Conservation (phyloP, 2,329 filamentous ascomycete genomes). For the Tolypocladium capitatum region DNA sequence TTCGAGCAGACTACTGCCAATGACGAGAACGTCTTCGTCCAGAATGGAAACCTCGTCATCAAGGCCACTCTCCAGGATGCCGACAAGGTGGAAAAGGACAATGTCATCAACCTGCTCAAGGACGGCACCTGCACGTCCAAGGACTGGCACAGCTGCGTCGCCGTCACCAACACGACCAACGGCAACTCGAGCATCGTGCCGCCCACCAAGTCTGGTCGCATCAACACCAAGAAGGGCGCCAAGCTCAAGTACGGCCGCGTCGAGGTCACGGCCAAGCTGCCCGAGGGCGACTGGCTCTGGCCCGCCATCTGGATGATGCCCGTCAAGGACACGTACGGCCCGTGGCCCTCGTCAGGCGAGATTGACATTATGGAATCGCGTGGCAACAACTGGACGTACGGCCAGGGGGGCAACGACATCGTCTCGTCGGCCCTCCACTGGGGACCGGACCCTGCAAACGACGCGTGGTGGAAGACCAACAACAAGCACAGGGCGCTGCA, state of each 20-base stretch:
- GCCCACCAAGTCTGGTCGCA: slow-evolving; percentile 63
- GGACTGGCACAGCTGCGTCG: slow-evolving; percentile 43
- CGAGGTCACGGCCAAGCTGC: slow-evolving; percentile 65
- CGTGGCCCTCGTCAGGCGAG: slow-evolving; percentile 69
- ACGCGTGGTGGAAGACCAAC: slow-evolving; percentile 76
- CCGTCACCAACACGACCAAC: slow-evolving; percentile 56
- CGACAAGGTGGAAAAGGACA: slow-evolving; percentile 50
- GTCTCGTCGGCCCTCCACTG: slow-evolving; percentile 70
- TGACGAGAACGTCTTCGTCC: slow-evolving; percentile 62
- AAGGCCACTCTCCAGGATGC: slow-evolving; percentile 65
- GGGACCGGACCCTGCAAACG: slow-evolving; percentile 58
- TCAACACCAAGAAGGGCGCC: slow-evolving; percentile 59
- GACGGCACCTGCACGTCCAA: slow-evolving; percentile 56
- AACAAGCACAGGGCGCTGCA: slow-evolving; percentile 63
- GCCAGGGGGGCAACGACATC: slow-evolving; percentile 69
- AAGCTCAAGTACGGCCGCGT: slow-evolving; percentile 70
- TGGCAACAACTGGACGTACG: slow-evolving; percentile 69
- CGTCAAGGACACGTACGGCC: slow-evolving; percentile 55
- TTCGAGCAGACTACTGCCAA: slow-evolving; percentile 63
- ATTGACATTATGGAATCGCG: slow-evolving; percentile 74
- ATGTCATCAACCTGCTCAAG: slow-evolving; percentile 52
- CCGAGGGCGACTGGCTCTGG: slow-evolving; percentile 76
- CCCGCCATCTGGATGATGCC: slow-evolving; percentile 89
- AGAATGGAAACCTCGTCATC: slow-evolving; percentile 58
- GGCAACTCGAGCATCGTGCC: slow-evolving; percentile 64